phyloP scores from a whole-genome alignment of 805 yeast genomes.

The Zygoascus ofunaensis region DNA sequence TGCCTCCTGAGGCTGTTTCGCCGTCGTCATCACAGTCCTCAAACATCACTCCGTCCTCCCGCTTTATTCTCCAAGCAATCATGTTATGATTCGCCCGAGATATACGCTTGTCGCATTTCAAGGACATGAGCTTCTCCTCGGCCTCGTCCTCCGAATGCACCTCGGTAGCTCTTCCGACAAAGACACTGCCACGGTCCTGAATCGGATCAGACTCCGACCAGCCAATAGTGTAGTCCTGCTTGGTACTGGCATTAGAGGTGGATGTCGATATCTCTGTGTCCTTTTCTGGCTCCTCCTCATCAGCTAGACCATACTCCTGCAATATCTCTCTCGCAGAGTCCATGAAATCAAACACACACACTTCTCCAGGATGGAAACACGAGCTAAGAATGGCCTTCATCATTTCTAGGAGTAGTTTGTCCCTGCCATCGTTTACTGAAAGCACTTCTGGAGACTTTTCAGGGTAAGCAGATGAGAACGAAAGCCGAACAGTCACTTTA shows the following conservation, averaged over 20 bases:
- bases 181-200: constrained; percentile 75
- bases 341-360: constrained; percentile 70
- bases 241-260: constrained; percentile 6
- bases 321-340: constrained; percentile 35
- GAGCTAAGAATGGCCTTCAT: constrained; percentile 46
- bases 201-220: constrained; percentile 77
- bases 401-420: constrained; percentile 37
- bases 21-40: constrained; percentile 97
- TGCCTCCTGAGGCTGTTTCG: constrained; percentile 89
- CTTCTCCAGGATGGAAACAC: constrained; percentile 51
- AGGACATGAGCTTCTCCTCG: constrained; percentile 36
- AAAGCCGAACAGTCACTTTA: constrained; percentile 50
- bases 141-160: constrained; percentile 67
- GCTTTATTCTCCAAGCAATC: constrained; percentile 73
- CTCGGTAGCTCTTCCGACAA: constrained; percentile 62
- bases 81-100: constrained; percentile 68
- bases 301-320: constrained; percentile 29
- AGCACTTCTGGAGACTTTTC: constrained; percentile 50
- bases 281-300: constrained; percentile 15
- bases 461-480: constrained; percentile 70
- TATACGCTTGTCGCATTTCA: constrained; percentile 59
- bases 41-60: constrained; percentile 43
- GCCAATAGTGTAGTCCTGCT: constrained; percentile 45
- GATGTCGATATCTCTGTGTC: constrained; percentile 17
- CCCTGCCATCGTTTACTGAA: constrained; percentile 38